Percentiles rank a stretch among this genome's conserved stretches.
phyloP scores from a whole-genome alignment of 1,284 basidiomycete genomes.

The Porodaedalea pini region DNA sequence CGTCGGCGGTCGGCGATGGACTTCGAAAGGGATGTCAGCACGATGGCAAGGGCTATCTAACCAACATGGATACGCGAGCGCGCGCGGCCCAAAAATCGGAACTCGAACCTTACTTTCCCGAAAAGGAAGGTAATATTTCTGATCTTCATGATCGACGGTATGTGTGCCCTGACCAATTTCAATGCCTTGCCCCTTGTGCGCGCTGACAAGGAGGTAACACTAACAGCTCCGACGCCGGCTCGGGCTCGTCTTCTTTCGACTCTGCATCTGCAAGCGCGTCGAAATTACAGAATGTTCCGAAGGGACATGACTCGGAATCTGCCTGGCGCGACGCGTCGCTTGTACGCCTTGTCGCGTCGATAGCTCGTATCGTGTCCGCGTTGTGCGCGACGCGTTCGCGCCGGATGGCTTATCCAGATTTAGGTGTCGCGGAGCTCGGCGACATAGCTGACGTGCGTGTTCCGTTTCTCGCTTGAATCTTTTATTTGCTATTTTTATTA shows the following conservation, averaged over 20 bases:
- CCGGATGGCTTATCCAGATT: slow-evolving; percentile 8
- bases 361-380: slow-evolving; percentile 7
- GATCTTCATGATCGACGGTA: slow-evolving; percentile 6
- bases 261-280: neutral
- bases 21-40: neutral
- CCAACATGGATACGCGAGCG: neutral
- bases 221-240: neutral
- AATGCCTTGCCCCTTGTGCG: neutral
- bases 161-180: neutral
- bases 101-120: neutral
- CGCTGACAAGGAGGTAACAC: neutral
- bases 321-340: neutral
- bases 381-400: slow-evolving; percentile 5
- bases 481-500: neutral
- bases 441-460: slow-evolving; percentile 41
- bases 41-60: neutral
- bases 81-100: neutral
- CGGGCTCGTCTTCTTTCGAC: neutral
- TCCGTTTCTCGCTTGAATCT: neutral
- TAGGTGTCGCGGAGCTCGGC: slow-evolving; percentile 32
- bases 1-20: slow-evolving; percentile 3
- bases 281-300: neutral
- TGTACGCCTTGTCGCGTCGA: slow-evolving; percentile 7
- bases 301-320: neutral
- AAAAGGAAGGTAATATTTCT: slow-evolving; percentile 2